Percentiles rank a stretch among this genome's conserved stretches.
Conservation (phyloP, 352 stramenopile genomes). For the Thraustotheca clavata region DNA sequence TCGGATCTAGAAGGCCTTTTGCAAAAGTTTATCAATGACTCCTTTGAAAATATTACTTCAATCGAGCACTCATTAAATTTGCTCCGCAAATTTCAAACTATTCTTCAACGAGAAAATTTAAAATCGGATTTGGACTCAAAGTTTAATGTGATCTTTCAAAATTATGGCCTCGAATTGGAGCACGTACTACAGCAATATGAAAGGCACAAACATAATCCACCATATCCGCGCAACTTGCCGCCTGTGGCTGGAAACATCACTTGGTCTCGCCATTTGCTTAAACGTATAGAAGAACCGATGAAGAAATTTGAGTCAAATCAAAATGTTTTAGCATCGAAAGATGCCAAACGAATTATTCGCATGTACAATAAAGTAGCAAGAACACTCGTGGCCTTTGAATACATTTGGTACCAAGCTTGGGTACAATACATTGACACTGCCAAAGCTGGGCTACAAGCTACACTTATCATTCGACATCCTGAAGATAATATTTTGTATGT, state of each 20-base stretch:
- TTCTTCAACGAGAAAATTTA: constrained; percentile 96
- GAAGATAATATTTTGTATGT: constrained; percentile 98
- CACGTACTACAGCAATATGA: constrained; percentile 98
- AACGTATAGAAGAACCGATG: constrained; percentile 99
- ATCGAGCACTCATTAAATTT: constrained; percentile 96
- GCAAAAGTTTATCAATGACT: constrained; percentile 98
- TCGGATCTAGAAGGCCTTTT: constrained; percentile 94
- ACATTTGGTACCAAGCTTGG: constrained; percentile 99
- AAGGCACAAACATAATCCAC: constrained; percentile 96
- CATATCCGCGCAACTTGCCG: constrained; percentile 94
- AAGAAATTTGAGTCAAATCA: constrained; percentile 98
- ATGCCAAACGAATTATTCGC: constrained; percentile 97
- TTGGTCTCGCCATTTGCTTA: constrained; percentile 95
- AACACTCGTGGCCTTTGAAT: constrained; percentile 97
- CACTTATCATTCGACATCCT: constrained; percentile 97
- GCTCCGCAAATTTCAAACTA: constrained; percentile 96
- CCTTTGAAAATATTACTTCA: constrained; percentile 97
- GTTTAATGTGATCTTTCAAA: constrained; percentile 99
- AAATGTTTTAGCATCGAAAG: constrained; percentile 94
- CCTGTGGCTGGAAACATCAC: constrained; percentile 98
- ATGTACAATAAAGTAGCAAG: constrained; percentile 99
- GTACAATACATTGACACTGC: constrained; percentile 96
- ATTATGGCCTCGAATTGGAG: constrained; percentile 97
- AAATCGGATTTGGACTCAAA: constrained; percentile 98
- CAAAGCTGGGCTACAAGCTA: constrained; percentile 96